These are phyloP conservation scores for Ophiostoma tasmaniense DNA, from an alignment of 2,329 filamentous ascomycete species.

Conservation along the genomic window DNA sequence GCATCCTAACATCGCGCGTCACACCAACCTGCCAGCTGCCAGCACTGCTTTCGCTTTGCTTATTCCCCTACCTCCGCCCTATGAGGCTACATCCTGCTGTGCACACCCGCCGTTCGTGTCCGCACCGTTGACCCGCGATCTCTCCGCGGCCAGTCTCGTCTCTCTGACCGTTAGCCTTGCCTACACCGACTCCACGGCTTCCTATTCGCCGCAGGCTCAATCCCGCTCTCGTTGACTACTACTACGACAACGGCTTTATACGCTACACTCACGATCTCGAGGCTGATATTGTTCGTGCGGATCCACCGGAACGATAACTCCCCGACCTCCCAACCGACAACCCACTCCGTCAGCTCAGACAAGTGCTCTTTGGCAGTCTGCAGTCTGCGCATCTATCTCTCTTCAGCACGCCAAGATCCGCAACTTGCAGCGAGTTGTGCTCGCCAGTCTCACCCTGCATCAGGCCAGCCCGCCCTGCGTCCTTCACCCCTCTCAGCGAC, in stretches of 20 bases:
- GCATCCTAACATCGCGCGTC: background rate
- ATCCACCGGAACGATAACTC: constrained; percentile 4
- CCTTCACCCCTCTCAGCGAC: background rate
- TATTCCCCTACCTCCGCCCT: background rate
- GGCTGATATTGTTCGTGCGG: background rate
- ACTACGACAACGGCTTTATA: background rate
- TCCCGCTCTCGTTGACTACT: background rate
- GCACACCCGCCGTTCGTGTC: background rate
- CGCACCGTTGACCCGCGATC: background rate
- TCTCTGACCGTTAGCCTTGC: background rate
- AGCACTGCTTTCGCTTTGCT: background rate
- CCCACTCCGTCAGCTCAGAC: background rate
- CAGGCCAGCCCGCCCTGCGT: background rate
- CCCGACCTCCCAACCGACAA: background rate
- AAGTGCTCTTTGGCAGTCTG: background rate
- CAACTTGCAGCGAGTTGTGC: background rate
- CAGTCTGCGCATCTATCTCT: background rate
- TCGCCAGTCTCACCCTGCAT: background rate
- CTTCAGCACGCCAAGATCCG: background rate
- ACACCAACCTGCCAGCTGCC: background rate
- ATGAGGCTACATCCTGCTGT: background rate
- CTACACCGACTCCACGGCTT: background rate
- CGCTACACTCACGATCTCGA: background rate
- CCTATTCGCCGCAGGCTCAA: background rate
- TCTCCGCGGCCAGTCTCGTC: background rate